Percentiles rank a stretch among this genome's conserved stretches.
These are phyloP conservation scores for Pythium dissimile DNA, from an alignment of 352 stramenopile species.

Conservation along the genomic window DNA sequence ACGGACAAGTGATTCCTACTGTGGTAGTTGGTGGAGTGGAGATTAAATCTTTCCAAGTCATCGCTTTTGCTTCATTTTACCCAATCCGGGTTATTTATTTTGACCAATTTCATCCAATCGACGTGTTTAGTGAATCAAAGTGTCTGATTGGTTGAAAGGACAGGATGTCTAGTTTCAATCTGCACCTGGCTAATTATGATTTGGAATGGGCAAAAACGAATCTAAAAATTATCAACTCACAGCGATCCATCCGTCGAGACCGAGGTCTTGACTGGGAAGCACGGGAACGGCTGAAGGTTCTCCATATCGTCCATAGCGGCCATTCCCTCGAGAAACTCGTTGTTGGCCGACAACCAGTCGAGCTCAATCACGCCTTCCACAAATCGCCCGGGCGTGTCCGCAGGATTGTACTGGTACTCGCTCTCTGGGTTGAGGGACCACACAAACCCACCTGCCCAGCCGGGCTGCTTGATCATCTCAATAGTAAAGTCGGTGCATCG, in stretches of 20 bases:
- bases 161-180: not conserved
- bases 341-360: slow-evolving; percentile 58
- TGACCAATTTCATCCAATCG: not conserved
- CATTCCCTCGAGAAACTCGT: slow-evolving; percentile 40
- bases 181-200: too few species aligned
- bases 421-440: slow-evolving; percentile 72
- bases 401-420: slow-evolving; percentile 59
- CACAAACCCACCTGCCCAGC: slow-evolving; percentile 59
- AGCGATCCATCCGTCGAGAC: too few species aligned
- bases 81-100: too few species aligned
- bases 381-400: slow-evolving; percentile 31
- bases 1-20: too few species aligned
- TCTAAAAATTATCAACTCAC: too few species aligned
- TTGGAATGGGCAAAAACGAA: too few species aligned
- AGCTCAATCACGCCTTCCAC: slow-evolving; percentile 41
- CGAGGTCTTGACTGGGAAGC: slow-evolving; percentile 24
- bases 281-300: slow-evolving; percentile 44
- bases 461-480: slow-evolving; percentile 42
- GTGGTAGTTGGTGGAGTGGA: too few species aligned
- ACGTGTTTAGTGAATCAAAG: not conserved
- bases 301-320: slow-evolving; percentile 43
- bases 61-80: not conserved
- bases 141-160: not conserved
- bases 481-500: slow-evolving; percentile 58
- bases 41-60: too few species aligned